These are phyloP conservation scores for Coniochaeta ligniaria DNA, from an alignment of 2,329 filamentous ascomycete genomes.

Conservation along the genomic window DNA sequence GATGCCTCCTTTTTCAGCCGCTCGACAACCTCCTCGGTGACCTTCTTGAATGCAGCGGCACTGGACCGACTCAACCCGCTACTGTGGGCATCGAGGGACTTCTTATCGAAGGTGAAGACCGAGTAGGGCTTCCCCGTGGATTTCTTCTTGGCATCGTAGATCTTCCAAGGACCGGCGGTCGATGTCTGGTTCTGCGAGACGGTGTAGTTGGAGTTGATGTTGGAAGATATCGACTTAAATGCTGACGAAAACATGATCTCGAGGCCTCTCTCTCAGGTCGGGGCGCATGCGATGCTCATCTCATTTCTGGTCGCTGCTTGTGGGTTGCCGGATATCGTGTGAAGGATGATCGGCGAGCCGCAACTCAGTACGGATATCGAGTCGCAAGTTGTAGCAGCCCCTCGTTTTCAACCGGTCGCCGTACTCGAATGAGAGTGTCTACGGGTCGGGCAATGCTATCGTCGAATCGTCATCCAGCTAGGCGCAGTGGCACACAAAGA, in stretches of 20 bases:
- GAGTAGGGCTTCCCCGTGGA: conserved; percentile 83
- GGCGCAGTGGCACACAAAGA: background rate
- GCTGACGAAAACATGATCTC: conserved; percentile 84
- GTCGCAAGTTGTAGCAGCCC: background rate
- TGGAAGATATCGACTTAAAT: conserved; percentile 87
- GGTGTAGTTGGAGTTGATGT: conserved; percentile 88
- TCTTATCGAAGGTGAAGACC: conserved; percentile 91
- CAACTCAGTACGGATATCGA: background rate
- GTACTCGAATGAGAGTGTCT: background rate
- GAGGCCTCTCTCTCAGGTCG: conserved; percentile 2
- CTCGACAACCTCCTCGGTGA: conserved; percentile 85
- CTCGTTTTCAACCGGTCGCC: background rate
- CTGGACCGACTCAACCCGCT: conserved; percentile 55
- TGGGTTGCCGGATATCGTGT: background rate
- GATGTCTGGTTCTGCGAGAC: conserved; percentile 70
- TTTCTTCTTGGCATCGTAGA: conserved; percentile 96
- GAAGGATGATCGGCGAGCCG: background rate
- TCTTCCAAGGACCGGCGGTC: conserved; percentile 88
- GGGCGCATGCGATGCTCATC: background rate
- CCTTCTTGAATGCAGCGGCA: conserved; percentile 66
- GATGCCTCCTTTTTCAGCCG: conserved; percentile 87
- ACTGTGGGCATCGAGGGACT: conserved; percentile 66
- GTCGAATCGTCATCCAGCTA: background rate
- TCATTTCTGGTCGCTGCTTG: background rate
- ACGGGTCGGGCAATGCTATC: background rate